phyloP scores from a whole-genome alignment of 768 basidiomycete genomes.

The Stropharia rugosoannulata region DNA sequence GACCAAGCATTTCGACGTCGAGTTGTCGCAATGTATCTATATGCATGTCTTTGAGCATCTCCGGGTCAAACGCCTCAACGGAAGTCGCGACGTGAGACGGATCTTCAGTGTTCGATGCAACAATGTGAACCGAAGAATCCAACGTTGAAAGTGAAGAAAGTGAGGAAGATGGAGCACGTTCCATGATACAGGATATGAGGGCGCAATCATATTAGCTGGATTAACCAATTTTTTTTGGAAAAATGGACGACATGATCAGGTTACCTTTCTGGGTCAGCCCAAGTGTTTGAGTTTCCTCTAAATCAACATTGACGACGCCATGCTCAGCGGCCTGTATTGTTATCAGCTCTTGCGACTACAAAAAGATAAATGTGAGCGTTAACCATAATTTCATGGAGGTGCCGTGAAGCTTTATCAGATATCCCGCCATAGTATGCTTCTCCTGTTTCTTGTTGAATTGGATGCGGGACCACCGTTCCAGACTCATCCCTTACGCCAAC shows the following conservation, averaged over 20 bases:
- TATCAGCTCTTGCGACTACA: neutral
- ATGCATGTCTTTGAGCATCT: constrained; percentile 32
- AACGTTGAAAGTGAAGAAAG: neutral
- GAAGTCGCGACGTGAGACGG: constrained; percentile 27
- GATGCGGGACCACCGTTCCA: constrained; percentile 50
- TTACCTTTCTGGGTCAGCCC: constrained; percentile 14
- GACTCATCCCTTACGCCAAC: constrained; percentile 58
- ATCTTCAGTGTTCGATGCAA: constrained; percentile 15
- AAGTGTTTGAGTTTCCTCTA: constrained; percentile 56
- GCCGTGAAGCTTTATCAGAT: constrained; percentile 49
- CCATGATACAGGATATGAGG: neutral
- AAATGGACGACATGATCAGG: neutral
- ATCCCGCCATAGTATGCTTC: constrained; percentile 53
- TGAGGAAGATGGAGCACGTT: neutral
- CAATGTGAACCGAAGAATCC: constrained; percentile 10
- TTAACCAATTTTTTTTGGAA: neutral
- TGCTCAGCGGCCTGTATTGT: constrained; percentile 12
- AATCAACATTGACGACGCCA: constrained; percentile 15
- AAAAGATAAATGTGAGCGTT: neutral
- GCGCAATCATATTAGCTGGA: neutral
- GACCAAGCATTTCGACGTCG: constrained; percentile 53
- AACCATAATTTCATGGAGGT: constrained; percentile 57
- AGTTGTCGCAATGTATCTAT: constrained; percentile 17
- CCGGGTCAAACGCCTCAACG: constrained; percentile 14
- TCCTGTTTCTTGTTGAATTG: constrained; percentile 27